phyloP scores from a whole-genome alignment of 2,329 filamentous ascomycete genomes.

The Herpotrichia juniperi region DNA sequence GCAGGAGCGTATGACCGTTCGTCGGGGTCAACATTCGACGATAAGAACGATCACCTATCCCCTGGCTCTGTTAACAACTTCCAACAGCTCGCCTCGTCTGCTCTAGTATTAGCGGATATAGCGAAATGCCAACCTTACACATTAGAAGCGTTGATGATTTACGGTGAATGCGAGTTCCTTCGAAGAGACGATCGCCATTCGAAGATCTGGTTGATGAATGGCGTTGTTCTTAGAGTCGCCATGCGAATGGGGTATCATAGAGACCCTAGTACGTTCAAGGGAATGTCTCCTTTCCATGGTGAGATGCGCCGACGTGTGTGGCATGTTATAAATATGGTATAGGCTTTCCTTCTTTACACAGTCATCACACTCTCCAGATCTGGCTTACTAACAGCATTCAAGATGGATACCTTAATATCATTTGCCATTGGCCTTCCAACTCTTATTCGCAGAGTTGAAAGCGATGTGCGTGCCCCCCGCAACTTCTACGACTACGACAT shows the following conservation, averaged over 20 bases:
- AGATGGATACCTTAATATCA: slow-evolving; percentile 40
- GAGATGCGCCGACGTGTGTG: slow-evolving; percentile 47
- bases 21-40: slow-evolving; percentile 8
- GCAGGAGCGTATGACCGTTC: slow-evolving; percentile 12
- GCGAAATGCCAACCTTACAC: slow-evolving; percentile 28
- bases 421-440: slow-evolving; percentile 43
- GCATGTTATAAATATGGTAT: slow-evolving; percentile 33
- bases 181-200: slow-evolving; percentile 25
- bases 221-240: slow-evolving; percentile 27
- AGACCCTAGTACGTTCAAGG: slow-evolving; percentile 18
- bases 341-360: background rate
- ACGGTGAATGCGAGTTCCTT: slow-evolving; percentile 26
- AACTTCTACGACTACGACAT: slow-evolving; percentile 49
- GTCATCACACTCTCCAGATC: background rate
- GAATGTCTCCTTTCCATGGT: slow-evolving; percentile 39
- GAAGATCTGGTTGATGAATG: slow-evolving; percentile 32
- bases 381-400: background rate
- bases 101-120: slow-evolving; percentile 31
- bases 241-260: slow-evolving; percentile 37
- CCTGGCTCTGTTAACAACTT: background rate
- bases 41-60: slow-evolving; percentile 12
- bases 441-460: slow-evolving; percentile 36
- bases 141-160: slow-evolving; percentile 23
- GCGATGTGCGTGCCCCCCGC: slow-evolving; percentile 41
- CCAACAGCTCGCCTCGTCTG: slow-evolving; percentile 31